Evolutionary conservation across 1,139 yeast species (phyloP).

Genomic region (Taphrina pruni): DNA sequence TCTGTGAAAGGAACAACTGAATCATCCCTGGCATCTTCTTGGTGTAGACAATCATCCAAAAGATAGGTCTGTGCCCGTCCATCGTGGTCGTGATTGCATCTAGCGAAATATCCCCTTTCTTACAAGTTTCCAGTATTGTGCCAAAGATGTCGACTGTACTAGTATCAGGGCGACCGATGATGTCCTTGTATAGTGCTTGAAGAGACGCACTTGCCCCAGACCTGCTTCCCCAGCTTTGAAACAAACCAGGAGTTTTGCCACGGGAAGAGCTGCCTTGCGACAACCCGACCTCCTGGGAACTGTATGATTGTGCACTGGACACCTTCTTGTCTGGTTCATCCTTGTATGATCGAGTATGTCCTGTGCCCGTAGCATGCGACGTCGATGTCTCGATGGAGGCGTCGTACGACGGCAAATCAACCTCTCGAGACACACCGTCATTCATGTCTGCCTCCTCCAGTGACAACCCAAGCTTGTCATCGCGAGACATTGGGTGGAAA

Average conservation of each 20-base stretch:
- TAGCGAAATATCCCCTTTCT: background rate
- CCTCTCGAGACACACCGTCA: background rate
- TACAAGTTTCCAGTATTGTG: slow-evolving; percentile 24
- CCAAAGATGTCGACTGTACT: slow-evolving; percentile 15
- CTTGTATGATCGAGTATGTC: background rate
- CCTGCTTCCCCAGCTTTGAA: slow-evolving; percentile 9
- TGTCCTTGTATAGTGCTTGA: slow-evolving; percentile 15
- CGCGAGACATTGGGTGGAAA: background rate
- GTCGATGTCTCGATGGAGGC: background rate
- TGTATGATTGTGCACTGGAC: slow-evolving; percentile 17
- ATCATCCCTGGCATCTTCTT: slow-evolving; percentile 28
- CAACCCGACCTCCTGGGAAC: slow-evolving; percentile 2
- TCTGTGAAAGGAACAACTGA: slow-evolving; percentile 13
- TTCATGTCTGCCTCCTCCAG: background rate
- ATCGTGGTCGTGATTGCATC: background rate
- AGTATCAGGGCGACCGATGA: slow-evolving; percentile 4
- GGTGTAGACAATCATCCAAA: slow-evolving; percentile 29
- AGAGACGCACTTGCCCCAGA: slow-evolving; percentile 17
- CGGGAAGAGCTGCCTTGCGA: background rate
- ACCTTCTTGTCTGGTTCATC: background rate
- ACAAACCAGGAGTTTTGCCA: background rate
- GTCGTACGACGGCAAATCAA: slow-evolving; percentile 6
- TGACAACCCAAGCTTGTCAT: background rate
- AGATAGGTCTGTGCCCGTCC: slow-evolving; percentile 26
- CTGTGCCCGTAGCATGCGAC: background rate